Percentiles rank a stretch among this genome's conserved stretches.
phyloP scores from a whole-genome alignment of 306 rosid species.

The Biancaea sappan region DNA sequence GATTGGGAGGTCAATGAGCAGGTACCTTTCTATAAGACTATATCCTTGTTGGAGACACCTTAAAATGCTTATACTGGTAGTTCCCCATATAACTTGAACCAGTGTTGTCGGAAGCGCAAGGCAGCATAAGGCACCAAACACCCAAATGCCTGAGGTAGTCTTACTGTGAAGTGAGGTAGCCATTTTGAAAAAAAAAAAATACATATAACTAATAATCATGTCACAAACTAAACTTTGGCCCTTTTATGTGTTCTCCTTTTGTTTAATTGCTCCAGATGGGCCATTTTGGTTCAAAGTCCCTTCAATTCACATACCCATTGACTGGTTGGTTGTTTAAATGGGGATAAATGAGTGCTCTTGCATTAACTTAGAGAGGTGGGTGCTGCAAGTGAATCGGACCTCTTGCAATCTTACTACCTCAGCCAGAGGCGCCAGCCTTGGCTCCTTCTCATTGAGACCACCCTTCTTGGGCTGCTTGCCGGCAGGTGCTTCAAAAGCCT shows the following conservation, averaged over 20 bases:
- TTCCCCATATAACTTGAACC: not conserved
- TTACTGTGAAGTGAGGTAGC: not conserved
- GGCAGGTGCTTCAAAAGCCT: constrained; percentile 2
- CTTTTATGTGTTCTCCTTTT: not conserved
- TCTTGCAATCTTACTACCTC: not conserved
- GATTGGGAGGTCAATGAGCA: constrained; percentile 95
- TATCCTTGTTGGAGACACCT: constrained; percentile 21
- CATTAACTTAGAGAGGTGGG: not conserved
- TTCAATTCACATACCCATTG: not conserved
- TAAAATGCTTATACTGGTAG: not conserved
- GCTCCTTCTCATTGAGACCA: not conserved
- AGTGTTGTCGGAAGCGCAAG: constrained; percentile 20
- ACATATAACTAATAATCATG: not conserved
- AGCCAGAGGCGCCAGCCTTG: not conserved
- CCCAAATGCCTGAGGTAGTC: not conserved
- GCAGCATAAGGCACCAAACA: not conserved
- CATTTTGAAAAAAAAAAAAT: not conserved
- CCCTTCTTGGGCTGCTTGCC: not conserved
- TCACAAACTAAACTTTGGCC: not conserved
- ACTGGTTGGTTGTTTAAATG: constrained; percentile 15
- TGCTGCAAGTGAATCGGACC: not conserved
- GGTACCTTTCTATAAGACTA: constrained; percentile 45
- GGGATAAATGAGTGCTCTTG: constrained; percentile 21
- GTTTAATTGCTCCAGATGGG: constrained; percentile 3
- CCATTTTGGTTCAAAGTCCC: constrained; percentile 2